phyloP scores from a whole-genome alignment of 208 protist genomes.

The Vickermania ingenoplastis region DNA sequence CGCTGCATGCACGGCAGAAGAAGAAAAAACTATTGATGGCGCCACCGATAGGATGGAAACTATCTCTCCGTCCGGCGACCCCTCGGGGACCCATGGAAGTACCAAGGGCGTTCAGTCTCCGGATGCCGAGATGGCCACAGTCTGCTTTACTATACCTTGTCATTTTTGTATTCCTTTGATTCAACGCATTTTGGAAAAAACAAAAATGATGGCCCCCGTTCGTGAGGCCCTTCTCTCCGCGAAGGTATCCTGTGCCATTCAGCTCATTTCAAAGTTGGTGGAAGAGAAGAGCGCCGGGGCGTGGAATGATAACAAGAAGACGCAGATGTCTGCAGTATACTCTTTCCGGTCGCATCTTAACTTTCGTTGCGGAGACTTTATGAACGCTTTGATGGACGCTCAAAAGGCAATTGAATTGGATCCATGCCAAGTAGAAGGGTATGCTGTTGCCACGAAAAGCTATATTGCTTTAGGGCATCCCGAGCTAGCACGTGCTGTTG shows the following conservation, averaged over 20 bases:
- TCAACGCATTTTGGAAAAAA: conserved; percentile 12
- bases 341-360: conserved; percentile 10
- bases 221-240: neutral
- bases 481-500: conserved; percentile 6
- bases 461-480: conserved; percentile 10
- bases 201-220: neutral
- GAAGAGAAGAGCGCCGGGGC: neutral
- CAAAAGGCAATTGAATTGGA: conserved; percentile 7
- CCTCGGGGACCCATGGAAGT: neutral
- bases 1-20: neutral
- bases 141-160: conserved; percentile 12
- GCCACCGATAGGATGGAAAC: neutral
- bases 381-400: conserved; percentile 11
- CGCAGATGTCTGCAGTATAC: conserved; percentile 8
- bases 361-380: conserved; percentile 9
- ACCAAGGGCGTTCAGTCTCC: neutral
- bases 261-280: neutral
- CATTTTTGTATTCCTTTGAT: conserved; percentile 11
- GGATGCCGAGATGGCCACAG: neutral
- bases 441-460: conserved; percentile 7
- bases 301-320: neutral
- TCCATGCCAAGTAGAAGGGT: conserved; percentile 11
- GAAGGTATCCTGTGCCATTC: neutral
- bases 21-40: neutral
- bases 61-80: neutral